Conservation (phyloP, 2,329 filamentous ascomycete genomes). For the Colletotrichum nymphaeae region DNA sequence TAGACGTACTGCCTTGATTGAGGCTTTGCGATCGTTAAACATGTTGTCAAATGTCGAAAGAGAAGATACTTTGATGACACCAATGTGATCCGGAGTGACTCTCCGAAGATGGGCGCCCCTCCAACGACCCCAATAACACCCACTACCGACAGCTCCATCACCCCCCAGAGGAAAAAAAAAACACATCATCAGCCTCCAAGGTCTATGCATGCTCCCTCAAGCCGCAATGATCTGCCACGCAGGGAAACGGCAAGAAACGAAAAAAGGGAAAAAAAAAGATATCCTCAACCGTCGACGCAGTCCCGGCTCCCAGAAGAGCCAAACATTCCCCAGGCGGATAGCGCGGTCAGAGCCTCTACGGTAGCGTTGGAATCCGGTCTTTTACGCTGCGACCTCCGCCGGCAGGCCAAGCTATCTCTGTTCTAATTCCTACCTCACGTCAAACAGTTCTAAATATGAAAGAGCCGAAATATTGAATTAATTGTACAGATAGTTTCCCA, state of each 20-base stretch:
- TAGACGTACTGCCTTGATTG: neutral
- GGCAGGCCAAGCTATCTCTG: neutral
- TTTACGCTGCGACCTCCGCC: neutral
- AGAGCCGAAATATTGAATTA: too few species aligned
- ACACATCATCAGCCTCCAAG: neutral
- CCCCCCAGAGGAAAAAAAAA: neutral
- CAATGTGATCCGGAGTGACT: neutral
- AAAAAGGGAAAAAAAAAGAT: neutral
- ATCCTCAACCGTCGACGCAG: neutral
- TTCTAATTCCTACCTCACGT: neutral
- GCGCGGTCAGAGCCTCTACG: neutral
- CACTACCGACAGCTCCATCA: neutral
- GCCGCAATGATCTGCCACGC: slow-evolving; percentile 6
- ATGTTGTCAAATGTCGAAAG: neutral
- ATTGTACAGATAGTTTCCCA: too few species aligned
- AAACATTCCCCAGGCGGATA: neutral
- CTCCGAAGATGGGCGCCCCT: neutral
- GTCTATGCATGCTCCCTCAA: slow-evolving; percentile 23
- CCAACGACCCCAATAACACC: slow-evolving; percentile 9
- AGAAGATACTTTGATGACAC: too few species aligned
- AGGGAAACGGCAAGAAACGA: neutral
- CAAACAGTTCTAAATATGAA: neutral
- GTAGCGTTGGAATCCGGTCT: neutral
- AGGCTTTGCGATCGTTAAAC: neutral
- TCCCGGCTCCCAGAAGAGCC: neutral